phyloP scores from a whole-genome alignment of 202 grass and related monocot genomes.

The Elaeis oleifera region DNA sequence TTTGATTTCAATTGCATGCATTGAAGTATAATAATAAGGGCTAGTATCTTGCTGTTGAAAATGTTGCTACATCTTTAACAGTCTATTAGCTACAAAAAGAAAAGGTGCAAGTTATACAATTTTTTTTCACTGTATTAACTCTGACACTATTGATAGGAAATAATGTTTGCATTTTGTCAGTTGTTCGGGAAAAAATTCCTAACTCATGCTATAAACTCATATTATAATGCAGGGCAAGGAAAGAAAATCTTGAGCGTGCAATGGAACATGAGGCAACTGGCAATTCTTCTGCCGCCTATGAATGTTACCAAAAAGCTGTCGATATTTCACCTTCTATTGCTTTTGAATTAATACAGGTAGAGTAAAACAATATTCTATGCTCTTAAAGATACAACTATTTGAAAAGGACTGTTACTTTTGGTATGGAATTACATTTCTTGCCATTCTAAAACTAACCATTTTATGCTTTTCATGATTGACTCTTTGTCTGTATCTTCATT shows the following conservation, averaged over 20 bases:
- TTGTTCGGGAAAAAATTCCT: too few relatives aligned
- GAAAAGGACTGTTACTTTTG: not conserved
- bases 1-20: too few relatives aligned
- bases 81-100: too few relatives aligned
- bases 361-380: not conserved
- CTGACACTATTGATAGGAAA: too few relatives aligned
- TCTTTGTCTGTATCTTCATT: not conserved
- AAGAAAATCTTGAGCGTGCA: conserved; percentile 87
- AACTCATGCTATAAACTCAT: not conserved
- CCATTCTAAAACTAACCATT: not conserved
- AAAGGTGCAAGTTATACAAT: too few relatives aligned
- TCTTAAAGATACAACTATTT: conserved; percentile 6
- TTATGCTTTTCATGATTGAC: not conserved
- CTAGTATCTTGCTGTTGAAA: too few relatives aligned
- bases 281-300: conserved; percentile 73
- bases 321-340: conserved; percentile 92
- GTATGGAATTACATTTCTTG: not conserved
- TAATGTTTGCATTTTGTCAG: too few relatives aligned
- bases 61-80: too few relatives aligned
- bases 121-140: too few relatives aligned
- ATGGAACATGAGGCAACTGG: conserved; percentile 82
- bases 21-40: too few relatives aligned
- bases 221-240: conserved; percentile 46
- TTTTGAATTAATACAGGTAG: conserved; percentile 75
- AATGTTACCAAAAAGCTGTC: conserved; percentile 98